A percentile compares a stretch with the other conserved stretches of the same genome.
Evolutionary conservation across 176 grass and related monocot species (phyloP).

Genomic region (Rhynchospora tenuis): DNA sequence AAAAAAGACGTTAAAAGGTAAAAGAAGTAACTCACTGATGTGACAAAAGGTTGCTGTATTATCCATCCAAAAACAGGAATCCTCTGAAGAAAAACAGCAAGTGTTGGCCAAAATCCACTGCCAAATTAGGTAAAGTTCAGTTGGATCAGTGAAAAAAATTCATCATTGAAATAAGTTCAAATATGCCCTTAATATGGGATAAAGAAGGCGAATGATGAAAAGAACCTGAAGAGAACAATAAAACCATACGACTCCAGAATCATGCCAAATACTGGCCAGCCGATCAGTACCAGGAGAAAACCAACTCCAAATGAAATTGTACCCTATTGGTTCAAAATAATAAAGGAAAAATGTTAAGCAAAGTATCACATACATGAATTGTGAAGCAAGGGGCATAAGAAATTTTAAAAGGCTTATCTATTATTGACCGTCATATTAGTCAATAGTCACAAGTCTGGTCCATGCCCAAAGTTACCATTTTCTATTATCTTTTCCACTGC

Average conservation of each 20-base stretch:
- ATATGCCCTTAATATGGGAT: conserved; percentile 12
- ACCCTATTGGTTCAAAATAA: conserved; percentile 52
- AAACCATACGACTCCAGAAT: conserved; percentile 96
- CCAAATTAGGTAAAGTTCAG: conserved; percentile 9
- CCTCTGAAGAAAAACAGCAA: conserved; percentile 82
- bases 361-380: not conserved
- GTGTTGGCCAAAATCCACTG: conserved; percentile 99
- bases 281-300: conserved; percentile 83
- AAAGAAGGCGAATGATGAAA: not conserved
- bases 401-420: not conserved
- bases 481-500: not conserved
- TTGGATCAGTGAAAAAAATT: not conserved
- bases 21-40: conserved; percentile 47
- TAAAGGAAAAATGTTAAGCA: not conserved
- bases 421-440: not conserved
- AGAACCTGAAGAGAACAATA: conserved; percentile 48
- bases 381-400: not conserved
- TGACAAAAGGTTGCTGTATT: conserved; percentile 87
- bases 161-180: not conserved
- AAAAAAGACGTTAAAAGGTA: not conserved
- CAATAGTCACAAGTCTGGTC: not conserved
- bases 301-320: conserved; percentile 92
- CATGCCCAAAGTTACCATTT: not conserved
- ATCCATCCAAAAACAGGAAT: conserved; percentile 92
- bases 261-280: conserved; percentile 94